A percentile compares a stretch with the other conserved stretches of the same genome.
Conservation (phyloP, 2,329 filamentous ascomycete genomes). For the Dichotomopilus funicola region DNA sequence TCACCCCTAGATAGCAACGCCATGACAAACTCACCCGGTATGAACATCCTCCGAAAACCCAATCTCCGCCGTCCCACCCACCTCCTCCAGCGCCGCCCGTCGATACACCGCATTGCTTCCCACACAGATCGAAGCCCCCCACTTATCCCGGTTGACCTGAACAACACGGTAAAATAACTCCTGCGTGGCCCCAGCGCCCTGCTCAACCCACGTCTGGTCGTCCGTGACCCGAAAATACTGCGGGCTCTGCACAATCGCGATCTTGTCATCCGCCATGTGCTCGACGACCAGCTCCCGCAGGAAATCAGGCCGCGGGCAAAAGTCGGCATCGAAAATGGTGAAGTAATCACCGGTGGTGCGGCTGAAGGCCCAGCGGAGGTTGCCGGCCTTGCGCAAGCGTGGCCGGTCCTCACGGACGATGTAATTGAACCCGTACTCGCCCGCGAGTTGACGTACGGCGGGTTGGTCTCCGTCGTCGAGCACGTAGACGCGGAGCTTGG, state of each 20-base stretch:
- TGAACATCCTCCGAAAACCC: slow-evolving; percentile 40
- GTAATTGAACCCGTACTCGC: slow-evolving; percentile 33
- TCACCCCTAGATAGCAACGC: neutral
- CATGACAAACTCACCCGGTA: slow-evolving; percentile 29
- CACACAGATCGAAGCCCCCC: slow-evolving; percentile 37
- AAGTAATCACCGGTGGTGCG: slow-evolving; percentile 36
- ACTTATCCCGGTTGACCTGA: slow-evolving; percentile 35
- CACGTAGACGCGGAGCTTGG: slow-evolving; percentile 33
- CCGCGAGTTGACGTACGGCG: slow-evolving; percentile 23
- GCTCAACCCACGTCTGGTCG: slow-evolving; percentile 39
- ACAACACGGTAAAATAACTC: slow-evolving; percentile 39
- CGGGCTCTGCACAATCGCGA: slow-evolving; percentile 36
- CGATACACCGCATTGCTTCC: slow-evolving; percentile 38
- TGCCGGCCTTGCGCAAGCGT: slow-evolving; percentile 37
- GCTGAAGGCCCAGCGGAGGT: slow-evolving; percentile 36
- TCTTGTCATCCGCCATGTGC: slow-evolving; percentile 33
- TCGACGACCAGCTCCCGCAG: slow-evolving; percentile 34
- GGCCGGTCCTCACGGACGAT: slow-evolving; percentile 36
- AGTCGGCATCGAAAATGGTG: slow-evolving; percentile 38
- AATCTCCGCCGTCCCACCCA: slow-evolving; percentile 37
- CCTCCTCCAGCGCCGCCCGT: slow-evolving; percentile 33
- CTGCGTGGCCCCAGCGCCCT: slow-evolving; percentile 36
- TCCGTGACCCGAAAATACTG: slow-evolving; percentile 36
- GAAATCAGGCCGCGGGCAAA: slow-evolving; percentile 37
- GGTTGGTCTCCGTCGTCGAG: slow-evolving; percentile 34